phyloP scores from a whole-genome alignment of 495 filamentous ascomycete genomes.

The Hyaloscypha finlandica region DNA sequence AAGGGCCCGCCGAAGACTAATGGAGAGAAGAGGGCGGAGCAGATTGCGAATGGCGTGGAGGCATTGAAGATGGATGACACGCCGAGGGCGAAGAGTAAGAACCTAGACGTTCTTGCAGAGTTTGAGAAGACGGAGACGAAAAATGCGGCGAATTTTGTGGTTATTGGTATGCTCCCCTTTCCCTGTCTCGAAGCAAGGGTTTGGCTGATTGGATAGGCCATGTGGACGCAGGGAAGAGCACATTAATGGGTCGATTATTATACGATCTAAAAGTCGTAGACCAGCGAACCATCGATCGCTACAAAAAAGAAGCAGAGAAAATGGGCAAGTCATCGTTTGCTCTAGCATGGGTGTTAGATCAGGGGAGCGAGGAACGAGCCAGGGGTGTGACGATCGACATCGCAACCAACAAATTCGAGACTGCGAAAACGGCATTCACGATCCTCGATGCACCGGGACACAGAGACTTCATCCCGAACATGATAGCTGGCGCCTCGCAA shows the following conservation, averaged over 20 bases:
- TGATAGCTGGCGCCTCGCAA: conserved; percentile 96
- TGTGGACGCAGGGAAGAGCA: conserved; percentile 97
- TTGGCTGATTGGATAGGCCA: conserved; percentile 60
- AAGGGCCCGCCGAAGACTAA: conserved; percentile 32
- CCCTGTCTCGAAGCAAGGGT: neutral
- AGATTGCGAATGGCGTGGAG: conserved; percentile 52
- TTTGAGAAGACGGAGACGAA: conserved; percentile 76
- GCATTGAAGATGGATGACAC: conserved; percentile 67
- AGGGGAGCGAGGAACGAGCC: conserved; percentile 80
- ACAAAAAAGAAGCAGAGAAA: conserved; percentile 82
- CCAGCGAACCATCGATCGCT: conserved; percentile 83
- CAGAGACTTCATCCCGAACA: conserved; percentile 94
- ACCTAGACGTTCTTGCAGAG: conserved; percentile 80
- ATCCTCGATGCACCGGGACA: conserved; percentile 96
- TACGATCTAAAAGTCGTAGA: conserved; percentile 87
- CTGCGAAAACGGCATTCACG: conserved; percentile 80
- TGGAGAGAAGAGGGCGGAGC: conserved; percentile 34
- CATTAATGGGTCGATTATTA: conserved; percentile 92
- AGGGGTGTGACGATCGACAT: conserved; percentile 98
- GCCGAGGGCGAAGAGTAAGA: conserved; percentile 78
- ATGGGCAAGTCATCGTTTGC: conserved; percentile 96
- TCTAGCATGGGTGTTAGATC: conserved; percentile 94
- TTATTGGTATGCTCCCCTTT: conserved; percentile 70
- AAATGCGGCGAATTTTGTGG: conserved; percentile 88
- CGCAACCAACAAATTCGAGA: conserved; percentile 91